Conservation (phyloP, 768 basidiomycete genomes). For the Hemileccinum rubropunctum region DNA sequence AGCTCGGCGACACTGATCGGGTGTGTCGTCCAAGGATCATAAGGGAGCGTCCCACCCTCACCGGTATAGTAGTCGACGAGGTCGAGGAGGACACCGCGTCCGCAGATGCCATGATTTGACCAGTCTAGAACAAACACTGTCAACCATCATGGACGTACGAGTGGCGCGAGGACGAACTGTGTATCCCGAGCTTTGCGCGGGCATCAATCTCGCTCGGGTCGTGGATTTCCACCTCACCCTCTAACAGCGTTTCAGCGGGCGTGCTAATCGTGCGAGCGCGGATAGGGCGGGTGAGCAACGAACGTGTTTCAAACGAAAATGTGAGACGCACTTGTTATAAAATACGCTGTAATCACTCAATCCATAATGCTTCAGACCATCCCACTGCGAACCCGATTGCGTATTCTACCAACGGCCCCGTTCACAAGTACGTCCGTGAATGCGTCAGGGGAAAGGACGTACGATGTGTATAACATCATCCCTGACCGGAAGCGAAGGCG, state of each 20-base stretch:
- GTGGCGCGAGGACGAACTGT: slow-evolving; percentile 46
- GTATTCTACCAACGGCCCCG: slow-evolving; percentile 46
- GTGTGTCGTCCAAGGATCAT: slow-evolving; percentile 62
- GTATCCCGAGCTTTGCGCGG: slow-evolving; percentile 57
- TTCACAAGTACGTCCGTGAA: neutral
- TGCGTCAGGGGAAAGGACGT: neutral
- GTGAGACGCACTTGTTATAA: slow-evolving; percentile 53
- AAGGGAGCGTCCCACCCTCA: slow-evolving; percentile 42
- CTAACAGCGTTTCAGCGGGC: slow-evolving; percentile 39
- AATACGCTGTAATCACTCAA: slow-evolving; percentile 51
- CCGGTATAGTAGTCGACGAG: slow-evolving; percentile 52
- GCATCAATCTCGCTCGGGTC: slow-evolving; percentile 48
- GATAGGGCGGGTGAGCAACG: neutral
- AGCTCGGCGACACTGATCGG: slow-evolving; percentile 52
- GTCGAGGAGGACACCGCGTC: slow-evolving; percentile 66
- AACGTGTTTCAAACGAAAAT: neutral
- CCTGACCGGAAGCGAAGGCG: slow-evolving; percentile 17
- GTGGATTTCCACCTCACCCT: slow-evolving; percentile 45
- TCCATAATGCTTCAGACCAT: slow-evolving; percentile 61
- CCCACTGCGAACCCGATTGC: slow-evolving; percentile 71
- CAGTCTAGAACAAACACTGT: slow-evolving; percentile 44
- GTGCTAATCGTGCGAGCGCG: slow-evolving; percentile 33
- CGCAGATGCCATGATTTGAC: slow-evolving; percentile 69
- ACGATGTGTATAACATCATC: slow-evolving; percentile 61
- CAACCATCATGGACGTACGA: neutral